phyloP scores from a whole-genome alignment of 208 protist species.

The Leishmania braziliensis region DNA sequence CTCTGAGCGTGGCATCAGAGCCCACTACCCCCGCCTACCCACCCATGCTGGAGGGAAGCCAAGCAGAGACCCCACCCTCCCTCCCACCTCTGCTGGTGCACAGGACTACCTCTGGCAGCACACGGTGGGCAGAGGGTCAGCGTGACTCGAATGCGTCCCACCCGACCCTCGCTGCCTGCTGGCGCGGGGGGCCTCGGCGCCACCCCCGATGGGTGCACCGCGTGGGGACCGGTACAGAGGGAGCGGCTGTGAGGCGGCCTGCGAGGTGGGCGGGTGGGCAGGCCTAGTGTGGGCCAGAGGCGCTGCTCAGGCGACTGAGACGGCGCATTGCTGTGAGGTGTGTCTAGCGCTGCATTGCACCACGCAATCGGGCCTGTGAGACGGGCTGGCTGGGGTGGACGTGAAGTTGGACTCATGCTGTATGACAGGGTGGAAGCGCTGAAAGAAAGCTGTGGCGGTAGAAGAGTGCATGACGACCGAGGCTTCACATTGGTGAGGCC shows the following conservation, averaged over 20 bases:
- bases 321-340: background rate
- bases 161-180: background rate
- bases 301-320: background rate
- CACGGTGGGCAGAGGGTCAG: background rate
- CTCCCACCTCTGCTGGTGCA: background rate
- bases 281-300: background rate
- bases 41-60: no score
- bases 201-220: background rate
- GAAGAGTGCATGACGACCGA: background rate
- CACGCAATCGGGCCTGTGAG: background rate
- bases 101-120: background rate
- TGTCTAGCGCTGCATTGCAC: background rate
- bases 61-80: no score
- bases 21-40: no score
- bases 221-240: background rate
- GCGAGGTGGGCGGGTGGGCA: background rate
- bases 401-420: no score
- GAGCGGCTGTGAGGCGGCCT: background rate
- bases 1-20: background rate
- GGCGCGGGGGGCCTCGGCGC: background rate
- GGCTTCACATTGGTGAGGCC: background rate
- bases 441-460: background rate
- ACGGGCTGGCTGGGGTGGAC: background rate
- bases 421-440: background rate
- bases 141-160: background rate